These are phyloP conservation scores for Zychaea mexicana DNA, from an alignment of 371 early-diverging fungal species.

Conservation along the genomic window DNA sequence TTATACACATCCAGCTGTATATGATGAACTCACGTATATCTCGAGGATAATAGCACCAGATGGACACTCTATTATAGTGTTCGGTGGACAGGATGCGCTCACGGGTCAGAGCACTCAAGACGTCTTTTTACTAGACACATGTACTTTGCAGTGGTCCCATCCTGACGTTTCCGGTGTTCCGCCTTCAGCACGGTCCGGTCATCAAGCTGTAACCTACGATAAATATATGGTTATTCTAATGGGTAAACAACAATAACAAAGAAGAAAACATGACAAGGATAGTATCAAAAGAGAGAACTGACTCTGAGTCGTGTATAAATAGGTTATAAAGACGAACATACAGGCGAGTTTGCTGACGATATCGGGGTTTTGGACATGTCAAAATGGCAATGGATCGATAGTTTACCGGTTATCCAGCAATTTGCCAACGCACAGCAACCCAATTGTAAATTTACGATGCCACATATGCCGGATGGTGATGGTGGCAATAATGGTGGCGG, in stretches of 20 bases:
- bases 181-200: conserved; percentile 36
- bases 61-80: conserved; percentile 42
- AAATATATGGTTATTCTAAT: conserved; percentile 44
- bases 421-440: background rate
- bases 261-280: no score
- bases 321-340: background rate
- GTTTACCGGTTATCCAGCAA: conserved; percentile 13
- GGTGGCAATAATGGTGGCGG: conserved; percentile 5
- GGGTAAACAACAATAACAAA: conserved; percentile 24
- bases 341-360: conserved; percentile 23
- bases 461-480: conserved; percentile 11
- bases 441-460: conserved; percentile 28
- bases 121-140: conserved; percentile 43
- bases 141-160: conserved; percentile 40
- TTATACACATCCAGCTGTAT: no score
- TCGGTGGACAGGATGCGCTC: conserved; percentile 27
- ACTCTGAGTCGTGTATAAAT: no score
- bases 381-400: conserved; percentile 41
- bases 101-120: conserved; percentile 13
- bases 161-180: conserved; percentile 23
- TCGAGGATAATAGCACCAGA: conserved; percentile 37
- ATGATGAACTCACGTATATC: background rate
- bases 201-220: conserved; percentile 35
- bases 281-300: no score
- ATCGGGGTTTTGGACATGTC: conserved; percentile 40